phyloP scores from a whole-genome alignment of 176 grass and related monocot species.

The Oryza australiensis region DNA sequence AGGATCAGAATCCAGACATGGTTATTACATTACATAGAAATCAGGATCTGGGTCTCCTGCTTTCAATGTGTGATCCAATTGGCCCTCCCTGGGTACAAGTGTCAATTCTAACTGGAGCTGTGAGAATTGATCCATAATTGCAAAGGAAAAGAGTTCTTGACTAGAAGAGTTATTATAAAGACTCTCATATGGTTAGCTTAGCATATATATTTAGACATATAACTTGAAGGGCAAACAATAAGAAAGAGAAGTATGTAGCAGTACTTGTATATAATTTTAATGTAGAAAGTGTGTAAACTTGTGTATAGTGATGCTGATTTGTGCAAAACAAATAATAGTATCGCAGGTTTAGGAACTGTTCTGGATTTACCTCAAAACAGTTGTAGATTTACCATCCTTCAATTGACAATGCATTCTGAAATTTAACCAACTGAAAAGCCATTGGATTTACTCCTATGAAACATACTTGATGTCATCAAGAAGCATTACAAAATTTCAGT shows the following conservation, averaged over 20 bases:
- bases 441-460: not conserved
- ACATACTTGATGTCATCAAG: not conserved
- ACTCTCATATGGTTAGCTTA: not conserved
- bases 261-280: not conserved
- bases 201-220: too few relatives aligned
- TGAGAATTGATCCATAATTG: not conserved
- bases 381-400: too few relatives aligned
- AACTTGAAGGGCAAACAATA: not conserved
- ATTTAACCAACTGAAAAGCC: not conserved
- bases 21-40: not conserved
- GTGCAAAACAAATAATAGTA: not conserved
- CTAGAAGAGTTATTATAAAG: not conserved
- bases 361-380: too few relatives aligned
- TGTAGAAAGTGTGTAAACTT: not conserved
- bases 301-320: not conserved
- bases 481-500: not conserved
- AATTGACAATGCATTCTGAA: not conserved
- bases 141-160: not conserved
- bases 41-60: not conserved
- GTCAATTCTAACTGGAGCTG: not conserved
- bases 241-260: not conserved
- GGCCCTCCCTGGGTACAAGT: not conserved
- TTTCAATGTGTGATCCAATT: slow-evolving; percentile 4
- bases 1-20: not conserved
- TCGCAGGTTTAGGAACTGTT: not conserved